Evolutionary conservation across 495 filamentous ascomycete species (phyloP).

Genomic region (Tuber aestivum): DNA sequence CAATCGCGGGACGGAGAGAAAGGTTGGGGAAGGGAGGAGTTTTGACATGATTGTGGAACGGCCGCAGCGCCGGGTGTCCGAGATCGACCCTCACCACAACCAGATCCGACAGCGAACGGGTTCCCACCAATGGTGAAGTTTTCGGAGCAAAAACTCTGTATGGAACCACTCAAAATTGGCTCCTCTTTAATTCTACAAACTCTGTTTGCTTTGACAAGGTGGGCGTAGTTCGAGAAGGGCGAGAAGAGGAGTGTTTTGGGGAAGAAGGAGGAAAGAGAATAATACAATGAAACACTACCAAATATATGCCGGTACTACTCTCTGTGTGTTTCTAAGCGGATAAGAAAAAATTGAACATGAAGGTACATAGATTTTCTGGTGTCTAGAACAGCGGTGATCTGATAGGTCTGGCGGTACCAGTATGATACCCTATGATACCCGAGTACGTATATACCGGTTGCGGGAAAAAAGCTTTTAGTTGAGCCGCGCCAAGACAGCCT

Average conservation of each 20-base stretch:
- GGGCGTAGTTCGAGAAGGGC: too few relatives aligned
- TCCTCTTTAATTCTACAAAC: background rate
- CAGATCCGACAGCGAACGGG: background rate
- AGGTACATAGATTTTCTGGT: too few relatives aligned
- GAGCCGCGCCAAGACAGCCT: slow-evolving; percentile 29
- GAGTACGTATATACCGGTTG: too few relatives aligned
- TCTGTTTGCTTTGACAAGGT: background rate
- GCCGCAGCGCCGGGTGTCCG: background rate
- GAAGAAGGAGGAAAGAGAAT: background rate
- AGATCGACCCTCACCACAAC: background rate
- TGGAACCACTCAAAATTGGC: background rate
- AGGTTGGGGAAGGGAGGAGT: background rate
- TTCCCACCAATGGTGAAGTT: background rate
- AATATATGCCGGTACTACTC: background rate
- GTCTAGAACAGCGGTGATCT: background rate
- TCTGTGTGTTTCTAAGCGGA: too few relatives aligned
- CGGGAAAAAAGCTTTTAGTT: slow-evolving; percentile 15
- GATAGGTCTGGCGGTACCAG: background rate
- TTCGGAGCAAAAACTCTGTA: background rate
- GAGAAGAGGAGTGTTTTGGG: background rate
- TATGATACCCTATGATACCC: too few relatives aligned
- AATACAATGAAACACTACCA: background rate
- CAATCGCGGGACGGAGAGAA: background rate
- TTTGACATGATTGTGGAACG: background rate
- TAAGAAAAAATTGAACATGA: too few relatives aligned